Base-by-base conservation (phyloP, 495 filamentous ascomycete species). In the Podospora appendiculata region DNA sequence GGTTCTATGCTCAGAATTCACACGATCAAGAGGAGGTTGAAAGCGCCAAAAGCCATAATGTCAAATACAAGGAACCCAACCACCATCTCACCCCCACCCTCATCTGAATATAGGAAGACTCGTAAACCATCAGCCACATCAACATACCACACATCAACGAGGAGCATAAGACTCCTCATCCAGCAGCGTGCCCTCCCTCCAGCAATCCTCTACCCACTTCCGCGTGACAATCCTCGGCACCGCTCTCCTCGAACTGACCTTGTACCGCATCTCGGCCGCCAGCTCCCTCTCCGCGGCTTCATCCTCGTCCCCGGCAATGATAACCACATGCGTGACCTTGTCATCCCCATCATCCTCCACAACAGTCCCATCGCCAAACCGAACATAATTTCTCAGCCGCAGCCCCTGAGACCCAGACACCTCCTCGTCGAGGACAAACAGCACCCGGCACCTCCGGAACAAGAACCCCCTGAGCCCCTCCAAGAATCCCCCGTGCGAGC, bases 181-280 rank as follows among this genome's bases (percentile, higher is more conserved):
- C 48, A 97, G 59, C 42, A 87, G 55, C 8, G 92, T 95, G 51
- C 75, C 75, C 66, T 89, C 85, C 52, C 70, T 69, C 88, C 91
- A 94, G 59, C 87, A 86, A 52, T 89, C 80, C 46, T 82, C 76
- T 1, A 96, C 70, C 93, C 93, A 98, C 16, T 74, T 71, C 19
- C 71, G 56, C 1, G 69, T 80, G 11, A 96, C 86, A 19, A 95
- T 67, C 58, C 90, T 75, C 1, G 92, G 89, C 13, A 89, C 56
- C 8, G 7, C 45, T 70, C 65, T 63, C 51, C 68, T 59, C 52
- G 59, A 54, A 47, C 75, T 70, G 47, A 80, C 65, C 32, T 54
- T 47, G 32, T 71, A 57, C 51, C 77, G 67, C 32, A 83, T 61
- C 19, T 74, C 58, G 6, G 64, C 71, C 17, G 76, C 66, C 32